phyloP scores from a whole-genome alignment of 768 basidiomycete species.

The Serpula lacrymans region DNA sequence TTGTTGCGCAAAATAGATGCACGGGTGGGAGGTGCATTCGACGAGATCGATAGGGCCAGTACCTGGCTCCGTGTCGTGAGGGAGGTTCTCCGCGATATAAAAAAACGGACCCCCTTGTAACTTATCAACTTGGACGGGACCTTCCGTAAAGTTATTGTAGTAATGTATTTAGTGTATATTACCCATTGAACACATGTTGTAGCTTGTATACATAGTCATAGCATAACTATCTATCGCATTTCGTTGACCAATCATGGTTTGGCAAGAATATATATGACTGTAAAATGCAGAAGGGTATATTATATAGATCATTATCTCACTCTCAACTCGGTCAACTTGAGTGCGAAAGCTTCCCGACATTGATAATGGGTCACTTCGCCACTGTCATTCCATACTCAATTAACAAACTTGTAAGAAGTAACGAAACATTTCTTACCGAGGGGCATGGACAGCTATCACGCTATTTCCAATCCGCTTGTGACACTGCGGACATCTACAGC shows the following conservation, averaged over 20 bases:
- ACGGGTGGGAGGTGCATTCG: slow-evolving; percentile 50
- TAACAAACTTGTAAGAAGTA: background rate
- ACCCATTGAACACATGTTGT: too few species aligned
- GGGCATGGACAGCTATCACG: slow-evolving; percentile 91
- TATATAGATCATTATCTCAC: slow-evolving; percentile 6
- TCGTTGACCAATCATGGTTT: too few species aligned
- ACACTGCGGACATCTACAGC: slow-evolving; percentile 85
- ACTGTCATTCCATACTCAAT: slow-evolving; percentile 35
- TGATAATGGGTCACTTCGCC: slow-evolving; percentile 97
- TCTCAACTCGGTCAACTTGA: slow-evolving; percentile 42
- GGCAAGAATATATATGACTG: too few species aligned
- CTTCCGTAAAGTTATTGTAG: slow-evolving; percentile 7
- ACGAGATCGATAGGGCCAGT: slow-evolving; percentile 58
- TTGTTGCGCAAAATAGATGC: slow-evolving; percentile 64
- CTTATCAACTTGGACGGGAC: background rate
- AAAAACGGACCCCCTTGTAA: slow-evolving; percentile 16
- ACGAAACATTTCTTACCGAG: slow-evolving; percentile 50
- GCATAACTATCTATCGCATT: too few species aligned
- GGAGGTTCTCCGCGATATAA: slow-evolving; percentile 57
- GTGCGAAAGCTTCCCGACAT: slow-evolving; percentile 82
- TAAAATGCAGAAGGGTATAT: too few species aligned
- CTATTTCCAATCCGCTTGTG: slow-evolving; percentile 91
- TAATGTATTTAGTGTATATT: slow-evolving; percentile 9
- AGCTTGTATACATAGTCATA: too few species aligned
- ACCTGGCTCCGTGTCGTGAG: slow-evolving; percentile 64